Base-by-base conservation (phyloP, 805 yeast genomes). In the Candida maris region DNA sequence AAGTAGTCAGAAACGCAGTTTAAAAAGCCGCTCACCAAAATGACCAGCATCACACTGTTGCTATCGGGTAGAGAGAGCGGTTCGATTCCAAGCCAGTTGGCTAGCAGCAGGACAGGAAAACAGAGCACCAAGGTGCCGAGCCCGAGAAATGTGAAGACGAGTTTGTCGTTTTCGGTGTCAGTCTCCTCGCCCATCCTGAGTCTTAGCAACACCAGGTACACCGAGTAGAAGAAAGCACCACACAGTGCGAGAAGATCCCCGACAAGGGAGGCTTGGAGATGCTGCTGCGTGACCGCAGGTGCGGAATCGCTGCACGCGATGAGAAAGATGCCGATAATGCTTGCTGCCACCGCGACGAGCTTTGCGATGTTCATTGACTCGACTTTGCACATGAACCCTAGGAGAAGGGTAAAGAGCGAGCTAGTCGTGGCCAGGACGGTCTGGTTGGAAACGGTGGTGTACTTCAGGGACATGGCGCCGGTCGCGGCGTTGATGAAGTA, bases 391-490 rank as follows among this genome's bases (percentile, higher is more conserved):
- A 57, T 15, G 2, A 55, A 60, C 1, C 79, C 76, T 15, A 73
- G 53, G 12, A 72, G 44, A 23, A 75, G 54, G 0, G 79, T 71
- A 49, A 72, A 75, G 4, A 73, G 61, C 10, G 79, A 69, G 3
- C 78, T 65, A 1, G 77, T 67, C 2, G 79, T 68, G 5, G 76
- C 66, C 13, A 75, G 49, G 7, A 74, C 70, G 0, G 79, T 70
- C 45, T 67, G 74, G 45, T 72, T 73, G 15, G 79, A 68, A 0
- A 78, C 76, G 8, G 75, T 65, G 0, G 81, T 75, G 46, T 62
- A 75, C 42, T 62, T 62, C 30, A 75, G 58, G 3, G 73, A 57
- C n/a, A 56, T 35, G 53, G 72, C 61, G 4, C 61, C 70, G 39
- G 63, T 57, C 7, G 62, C 45, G 38, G 72, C 71, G 48, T 65